These are phyloP conservation scores for Amanita thiersii DNA, from an alignment of 768 basidiomycete genomes.

Conservation along the genomic window DNA sequence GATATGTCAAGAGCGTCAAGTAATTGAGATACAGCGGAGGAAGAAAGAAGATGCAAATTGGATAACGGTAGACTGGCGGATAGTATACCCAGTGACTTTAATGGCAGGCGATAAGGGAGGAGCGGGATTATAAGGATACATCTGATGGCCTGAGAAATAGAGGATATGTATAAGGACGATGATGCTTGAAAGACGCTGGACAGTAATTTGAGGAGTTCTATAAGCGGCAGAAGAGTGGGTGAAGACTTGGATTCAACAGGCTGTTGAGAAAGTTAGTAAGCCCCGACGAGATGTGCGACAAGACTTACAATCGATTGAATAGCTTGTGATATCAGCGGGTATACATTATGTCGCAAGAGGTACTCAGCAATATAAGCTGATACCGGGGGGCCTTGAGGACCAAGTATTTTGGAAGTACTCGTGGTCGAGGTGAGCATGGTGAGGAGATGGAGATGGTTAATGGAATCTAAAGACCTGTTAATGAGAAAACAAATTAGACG, in stretches of 20 bases:
- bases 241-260: slow-evolving; percentile 50
- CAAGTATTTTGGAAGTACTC: slow-evolving; percentile 17
- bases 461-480: slow-evolving; percentile 39
- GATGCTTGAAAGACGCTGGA: slow-evolving; percentile 22
- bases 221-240: slow-evolving; percentile 37
- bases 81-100: slow-evolving; percentile 53
- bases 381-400: slow-evolving; percentile 21
- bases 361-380: slow-evolving; percentile 31
- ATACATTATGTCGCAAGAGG: slow-evolving; percentile 39
- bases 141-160: slow-evolving; percentile 35
- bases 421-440: slow-evolving; percentile 33
- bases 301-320: slow-evolving; percentile 44
- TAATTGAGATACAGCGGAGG: slow-evolving; percentile 11
- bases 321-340: slow-evolving; percentile 30
- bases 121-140: slow-evolving; percentile 66
- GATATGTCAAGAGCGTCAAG: slow-evolving; percentile 19
- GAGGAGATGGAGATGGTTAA: slow-evolving; percentile 43
- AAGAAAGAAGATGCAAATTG: slow-evolving; percentile 21
- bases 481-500: not conserved
- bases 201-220: slow-evolving; percentile 35
- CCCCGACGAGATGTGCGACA: not conserved
- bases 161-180: slow-evolving; percentile 19
- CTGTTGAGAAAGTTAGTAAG: slow-evolving; percentile 24
- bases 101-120: slow-evolving; percentile 68
- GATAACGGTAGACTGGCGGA: slow-evolving; percentile 54